These are phyloP conservation scores for Phalaenopsis aphrodite DNA, from an alignment of 106 monocot species.

Conservation along the genomic window DNA sequence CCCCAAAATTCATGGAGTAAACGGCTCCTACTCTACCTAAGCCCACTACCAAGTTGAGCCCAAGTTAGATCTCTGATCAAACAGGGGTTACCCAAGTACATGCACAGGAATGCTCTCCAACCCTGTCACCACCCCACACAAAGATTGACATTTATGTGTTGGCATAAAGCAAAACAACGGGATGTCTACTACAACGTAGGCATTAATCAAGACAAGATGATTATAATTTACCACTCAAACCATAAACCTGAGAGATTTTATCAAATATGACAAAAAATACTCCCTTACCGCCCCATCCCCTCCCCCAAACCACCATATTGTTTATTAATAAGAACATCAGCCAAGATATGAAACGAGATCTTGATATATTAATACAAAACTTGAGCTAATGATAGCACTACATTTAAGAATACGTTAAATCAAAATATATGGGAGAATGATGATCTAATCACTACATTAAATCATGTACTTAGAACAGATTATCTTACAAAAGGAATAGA, in stretches of 20 bases:
- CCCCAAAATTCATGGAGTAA: too few species aligned
- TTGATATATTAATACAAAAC: neutral
- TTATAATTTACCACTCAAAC: neutral
- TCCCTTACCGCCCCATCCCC: neutral
- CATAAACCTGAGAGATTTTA: neutral
- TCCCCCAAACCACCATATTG: neutral
- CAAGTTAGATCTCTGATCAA: neutral
- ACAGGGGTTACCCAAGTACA: neutral
- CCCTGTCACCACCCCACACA: neutral
- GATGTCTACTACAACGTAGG: neutral
- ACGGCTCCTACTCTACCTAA: too few species aligned
- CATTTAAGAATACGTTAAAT: neutral
- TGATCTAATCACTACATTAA: neutral
- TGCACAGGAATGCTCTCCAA: neutral
- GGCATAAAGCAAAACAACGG: neutral
- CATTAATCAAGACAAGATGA: neutral
- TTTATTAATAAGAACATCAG: neutral
- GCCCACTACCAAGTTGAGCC: too few species aligned
- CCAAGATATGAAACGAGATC: neutral
- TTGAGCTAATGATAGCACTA: neutral
- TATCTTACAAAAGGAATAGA: neutral
- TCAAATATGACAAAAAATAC: neutral
- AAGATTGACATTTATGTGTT: neutral
- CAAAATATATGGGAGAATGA: neutral
- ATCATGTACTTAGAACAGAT: neutral